Base-by-base conservation (phyloP, 495 filamentous ascomycete genomes). In the Xylaria acuta region DNA sequence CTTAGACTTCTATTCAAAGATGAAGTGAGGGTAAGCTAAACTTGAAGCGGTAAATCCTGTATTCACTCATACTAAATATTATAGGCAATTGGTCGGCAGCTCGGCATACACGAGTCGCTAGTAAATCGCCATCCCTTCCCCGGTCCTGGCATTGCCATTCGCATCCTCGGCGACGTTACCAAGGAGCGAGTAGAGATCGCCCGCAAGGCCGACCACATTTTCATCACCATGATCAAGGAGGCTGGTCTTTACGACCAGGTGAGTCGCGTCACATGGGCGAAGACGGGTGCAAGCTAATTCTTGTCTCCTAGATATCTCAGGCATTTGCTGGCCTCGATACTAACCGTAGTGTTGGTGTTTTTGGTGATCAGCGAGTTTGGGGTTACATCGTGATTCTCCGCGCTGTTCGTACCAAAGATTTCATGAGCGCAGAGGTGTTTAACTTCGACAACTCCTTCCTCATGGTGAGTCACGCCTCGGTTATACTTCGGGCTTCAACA, bases 111-210 rank as follows among this genome's bases (percentile, higher is more conserved):
- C 63, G 86, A 92, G 71, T 89, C 93, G 9, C 89, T 97, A 12
- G 91, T 97, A 64, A 92, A 88, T 88, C 85, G 95, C 20, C 95
- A 98, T 59, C 79, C 74, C 20, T 75, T 68, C 75, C 70, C 64
- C 2, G 76, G 92, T 16, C 94, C 96, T 0, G 96, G 95, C 6
- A 90, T 99, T 70, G 96, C 91, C 30, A 94, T 98, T 76, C 90
- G 96, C 64, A 91, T 98, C 63, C 84, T 97, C 0, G 96, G 96
- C 47, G 95, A 97, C 70, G 92, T 98, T 5, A 97, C 92, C 14
- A 84, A 85, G 5, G 91, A 94, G 75, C 88, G 90, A 64, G 90
- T 98, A 34, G 87, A 88, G 34, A 97, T 97, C 47, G 94, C 90
- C 20, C 87, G 94, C 22, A 83, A 93, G 76, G 96, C 96, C 3